A percentile compares a stretch with the other conserved stretches of the same genome.
phyloP scores from a whole-genome alignment of 495 filamentous ascomycete species.

The Penicillium canariense region DNA sequence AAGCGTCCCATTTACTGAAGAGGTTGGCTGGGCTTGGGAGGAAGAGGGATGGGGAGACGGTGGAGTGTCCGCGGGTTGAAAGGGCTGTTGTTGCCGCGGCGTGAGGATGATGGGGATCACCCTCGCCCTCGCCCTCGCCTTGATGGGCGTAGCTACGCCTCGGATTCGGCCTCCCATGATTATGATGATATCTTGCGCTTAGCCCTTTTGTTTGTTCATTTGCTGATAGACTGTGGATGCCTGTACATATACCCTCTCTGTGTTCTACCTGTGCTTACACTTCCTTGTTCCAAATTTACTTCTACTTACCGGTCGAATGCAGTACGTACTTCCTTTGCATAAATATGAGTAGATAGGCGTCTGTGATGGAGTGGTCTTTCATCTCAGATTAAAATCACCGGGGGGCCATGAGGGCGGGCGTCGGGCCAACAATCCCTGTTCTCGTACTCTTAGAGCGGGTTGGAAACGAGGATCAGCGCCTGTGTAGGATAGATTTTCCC shows the following conservation, averaged over 20 bases:
- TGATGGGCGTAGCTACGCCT: too few species aligned
- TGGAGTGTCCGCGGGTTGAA: neutral
- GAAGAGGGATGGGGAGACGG: constrained; percentile 4
- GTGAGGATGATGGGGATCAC: neutral
- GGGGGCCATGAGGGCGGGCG: neutral
- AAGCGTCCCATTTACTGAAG: constrained; percentile 20
- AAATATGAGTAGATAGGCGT: neutral
- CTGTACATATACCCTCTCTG: neutral
- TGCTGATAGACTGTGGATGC: neutral
- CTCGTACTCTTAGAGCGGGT: neutral
- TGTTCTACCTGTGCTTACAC: neutral
- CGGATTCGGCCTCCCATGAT: neutral
- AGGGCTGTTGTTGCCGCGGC: constrained; percentile 4
- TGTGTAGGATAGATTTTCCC: neutral
- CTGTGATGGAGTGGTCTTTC: neutral
- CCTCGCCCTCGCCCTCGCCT: too few species aligned
- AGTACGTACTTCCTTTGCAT: neutral
- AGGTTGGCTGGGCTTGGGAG: constrained; percentile 25
- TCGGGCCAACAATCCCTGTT: neutral
- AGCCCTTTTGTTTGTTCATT: neutral
- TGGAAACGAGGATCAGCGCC: neutral
- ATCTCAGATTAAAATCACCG: neutral
- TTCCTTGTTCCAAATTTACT: neutral
- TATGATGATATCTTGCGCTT: neutral
- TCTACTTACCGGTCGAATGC: too few species aligned